Evolutionary conservation across 2,329 filamentous ascomycete genomes (phyloP).

Genomic region (Fusarium pilosicola): DNA sequence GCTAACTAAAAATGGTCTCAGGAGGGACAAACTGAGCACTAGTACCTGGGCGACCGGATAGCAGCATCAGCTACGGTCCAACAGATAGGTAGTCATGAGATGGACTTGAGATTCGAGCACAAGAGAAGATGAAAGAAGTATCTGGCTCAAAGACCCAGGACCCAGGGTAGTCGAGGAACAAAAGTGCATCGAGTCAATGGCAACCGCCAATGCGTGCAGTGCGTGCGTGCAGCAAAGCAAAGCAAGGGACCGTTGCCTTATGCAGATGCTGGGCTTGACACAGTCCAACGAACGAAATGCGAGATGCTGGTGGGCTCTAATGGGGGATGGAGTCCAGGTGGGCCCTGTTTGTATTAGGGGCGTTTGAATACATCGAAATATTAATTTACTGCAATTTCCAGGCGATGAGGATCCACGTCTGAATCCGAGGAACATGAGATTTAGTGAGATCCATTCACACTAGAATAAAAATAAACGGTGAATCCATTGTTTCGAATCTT

Average conservation of each 20-base stretch:
- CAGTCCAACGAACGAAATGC: constrained; percentile 24
- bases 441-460: constrained; percentile 20
- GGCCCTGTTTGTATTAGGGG: constrained; percentile 36
- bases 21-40: constrained; percentile 6
- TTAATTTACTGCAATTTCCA: constrained; percentile 37
- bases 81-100: background rate
- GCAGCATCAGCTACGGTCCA: constrained; percentile 8
- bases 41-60: constrained; percentile 18
- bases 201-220: constrained; percentile 2
- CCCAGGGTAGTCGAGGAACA: background rate
- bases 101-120: background rate
- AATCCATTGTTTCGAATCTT: constrained; percentile 33
- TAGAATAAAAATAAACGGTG: constrained; percentile 35
- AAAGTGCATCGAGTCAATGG: constrained; percentile 7
- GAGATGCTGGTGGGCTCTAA: constrained; percentile 24
- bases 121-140: background rate
- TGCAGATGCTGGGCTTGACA: constrained; percentile 10
- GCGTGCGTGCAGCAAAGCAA: background rate
- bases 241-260: constrained; percentile 17
- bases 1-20: constrained; percentile 18
- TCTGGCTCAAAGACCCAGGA: background rate
- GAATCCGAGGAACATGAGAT: constrained; percentile 1
- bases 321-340: constrained; percentile 23
- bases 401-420: constrained; percentile 30
- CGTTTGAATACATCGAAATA: constrained; percentile 29